Evolutionary conservation across 2,329 filamentous ascomycete species (phyloP).

Genomic region (Hirsutella minnesotensis): DNA sequence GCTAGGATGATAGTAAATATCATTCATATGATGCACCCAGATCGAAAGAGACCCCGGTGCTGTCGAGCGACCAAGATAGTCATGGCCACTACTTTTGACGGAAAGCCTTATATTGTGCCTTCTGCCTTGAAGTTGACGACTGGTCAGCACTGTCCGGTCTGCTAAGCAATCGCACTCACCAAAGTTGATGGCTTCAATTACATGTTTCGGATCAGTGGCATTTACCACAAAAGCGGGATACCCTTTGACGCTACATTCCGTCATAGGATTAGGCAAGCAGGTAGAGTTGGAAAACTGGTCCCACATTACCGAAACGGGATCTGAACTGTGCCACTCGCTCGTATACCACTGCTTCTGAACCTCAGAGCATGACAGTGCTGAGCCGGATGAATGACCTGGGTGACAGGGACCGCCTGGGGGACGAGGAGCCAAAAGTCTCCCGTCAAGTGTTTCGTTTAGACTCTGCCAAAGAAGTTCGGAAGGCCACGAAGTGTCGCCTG

Average conservation of each 20-base stretch:
- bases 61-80: slow-evolving; percentile 32
- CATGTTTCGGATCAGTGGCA: slow-evolving; percentile 19
- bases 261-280: slow-evolving; percentile 29
- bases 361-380: slow-evolving; percentile 16
- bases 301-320: slow-evolving; percentile 20
- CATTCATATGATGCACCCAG: slow-evolving; percentile 38
- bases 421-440: slow-evolving; percentile 27
- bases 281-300: slow-evolving; percentile 37
- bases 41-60: slow-evolving; percentile 39
- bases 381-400: slow-evolving; percentile 11
- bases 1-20: slow-evolving; percentile 22
- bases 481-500: slow-evolving; percentile 35
- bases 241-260: slow-evolving; percentile 20
- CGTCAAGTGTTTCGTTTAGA: slow-evolving; percentile 32
- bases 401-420: slow-evolving; percentile 24
- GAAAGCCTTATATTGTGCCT: slow-evolving; percentile 29
- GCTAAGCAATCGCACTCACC: slow-evolving; percentile 19
- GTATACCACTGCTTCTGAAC: slow-evolving; percentile 13
- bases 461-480: slow-evolving; percentile 28
- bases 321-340: slow-evolving; percentile 14
- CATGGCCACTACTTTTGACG: slow-evolving; percentile 29
- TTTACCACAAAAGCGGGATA: slow-evolving; percentile 25
- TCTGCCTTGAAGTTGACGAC: slow-evolving; percentile 16
- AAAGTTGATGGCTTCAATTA: slow-evolving; percentile 27
- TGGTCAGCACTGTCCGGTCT: background rate